These are phyloP conservation scores for Sungouiozyma intestinalis DNA, from an alignment of 805 yeast genomes.

Conservation along the genomic window DNA sequence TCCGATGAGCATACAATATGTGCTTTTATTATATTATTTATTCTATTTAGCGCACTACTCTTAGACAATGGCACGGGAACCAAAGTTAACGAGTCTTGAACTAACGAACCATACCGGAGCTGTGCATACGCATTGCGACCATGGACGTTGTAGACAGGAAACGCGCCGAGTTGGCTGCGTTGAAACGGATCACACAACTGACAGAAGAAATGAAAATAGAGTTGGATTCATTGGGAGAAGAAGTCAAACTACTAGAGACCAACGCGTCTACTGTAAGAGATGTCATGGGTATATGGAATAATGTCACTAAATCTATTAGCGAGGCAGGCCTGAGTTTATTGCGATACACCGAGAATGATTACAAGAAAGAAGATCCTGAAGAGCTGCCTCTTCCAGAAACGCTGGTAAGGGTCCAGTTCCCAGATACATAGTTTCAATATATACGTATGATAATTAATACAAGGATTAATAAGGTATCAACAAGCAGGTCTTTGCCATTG, in stretches of 20 bases:
- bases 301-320: slow-evolving; percentile 23
- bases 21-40: no score
- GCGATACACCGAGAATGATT: slow-evolving; percentile 25
- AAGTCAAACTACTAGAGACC: slow-evolving; percentile 17
- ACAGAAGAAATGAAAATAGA: slow-evolving; percentile 22
- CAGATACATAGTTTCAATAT: background rate
- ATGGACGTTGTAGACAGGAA: slow-evolving; percentile 10
- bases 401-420: slow-evolving; percentile 39
- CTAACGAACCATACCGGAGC: no score
- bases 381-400: slow-evolving; percentile 53
- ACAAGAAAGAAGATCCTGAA: slow-evolving; percentile 21
- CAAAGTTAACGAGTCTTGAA: background rate
- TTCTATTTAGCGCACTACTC: no score
- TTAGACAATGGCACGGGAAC: no score
- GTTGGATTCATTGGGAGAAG: slow-evolving; percentile 18
- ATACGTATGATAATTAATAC: slow-evolving; percentile 1
- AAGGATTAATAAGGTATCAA: background rate
- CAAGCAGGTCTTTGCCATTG: no score
- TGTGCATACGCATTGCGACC: background rate
- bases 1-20: no score
- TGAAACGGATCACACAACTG: slow-evolving; percentile 18
- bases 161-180: slow-evolving; percentile 17
- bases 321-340: slow-evolving; percentile 25
- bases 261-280: slow-evolving; percentile 20
- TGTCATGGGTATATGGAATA: slow-evolving; percentile 25